Conservation (phyloP, 2,329 filamentous ascomycete genomes). For the Exophiala sp. region DNA sequence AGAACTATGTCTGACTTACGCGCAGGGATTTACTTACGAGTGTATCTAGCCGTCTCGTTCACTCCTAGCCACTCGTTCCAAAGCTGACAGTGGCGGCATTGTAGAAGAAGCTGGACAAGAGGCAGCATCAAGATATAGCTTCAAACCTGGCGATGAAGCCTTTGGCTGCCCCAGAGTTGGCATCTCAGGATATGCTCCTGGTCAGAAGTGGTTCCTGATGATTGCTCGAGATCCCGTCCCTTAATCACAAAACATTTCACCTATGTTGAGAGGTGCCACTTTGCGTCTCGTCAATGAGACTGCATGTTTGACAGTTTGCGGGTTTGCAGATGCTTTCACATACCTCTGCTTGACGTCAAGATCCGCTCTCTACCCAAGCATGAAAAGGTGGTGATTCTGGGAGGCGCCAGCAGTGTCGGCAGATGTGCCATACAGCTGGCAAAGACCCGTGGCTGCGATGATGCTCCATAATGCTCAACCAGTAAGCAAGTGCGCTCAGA, state of each 20-base stretch:
- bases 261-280: conserved; percentile 31
- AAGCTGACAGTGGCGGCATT: conserved; percentile 32
- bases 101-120: conserved; percentile 33
- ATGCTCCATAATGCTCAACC: conserved; percentile 33
- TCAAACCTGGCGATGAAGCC: conserved; percentile 33
- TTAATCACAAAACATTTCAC: conserved; percentile 31
- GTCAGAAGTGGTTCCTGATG: conserved; percentile 35
- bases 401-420: conserved; percentile 34
- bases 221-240: conserved; percentile 31
- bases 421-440: conserved; percentile 34
- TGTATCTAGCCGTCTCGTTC: conserved; percentile 29
- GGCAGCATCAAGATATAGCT: conserved; percentile 27
- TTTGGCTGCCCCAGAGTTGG: conserved; percentile 34
- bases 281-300: conserved; percentile 31
- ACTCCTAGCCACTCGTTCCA: conserved; percentile 32
- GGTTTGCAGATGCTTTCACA: conserved; percentile 26
- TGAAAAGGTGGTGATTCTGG: conserved; percentile 35
- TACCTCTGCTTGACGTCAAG: conserved; percentile 26
- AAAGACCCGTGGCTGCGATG: conserved; percentile 32
- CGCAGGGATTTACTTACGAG: no score
- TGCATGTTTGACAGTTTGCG: conserved; percentile 23
- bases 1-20: no score
- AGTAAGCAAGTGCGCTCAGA: conserved; percentile 31
- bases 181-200: conserved; percentile 25
- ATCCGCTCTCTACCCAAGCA: conserved; percentile 18